Evolutionary conservation across 2,329 filamentous ascomycete genomes (phyloP).

Genomic region (Sporothrix mexicana): DNA sequence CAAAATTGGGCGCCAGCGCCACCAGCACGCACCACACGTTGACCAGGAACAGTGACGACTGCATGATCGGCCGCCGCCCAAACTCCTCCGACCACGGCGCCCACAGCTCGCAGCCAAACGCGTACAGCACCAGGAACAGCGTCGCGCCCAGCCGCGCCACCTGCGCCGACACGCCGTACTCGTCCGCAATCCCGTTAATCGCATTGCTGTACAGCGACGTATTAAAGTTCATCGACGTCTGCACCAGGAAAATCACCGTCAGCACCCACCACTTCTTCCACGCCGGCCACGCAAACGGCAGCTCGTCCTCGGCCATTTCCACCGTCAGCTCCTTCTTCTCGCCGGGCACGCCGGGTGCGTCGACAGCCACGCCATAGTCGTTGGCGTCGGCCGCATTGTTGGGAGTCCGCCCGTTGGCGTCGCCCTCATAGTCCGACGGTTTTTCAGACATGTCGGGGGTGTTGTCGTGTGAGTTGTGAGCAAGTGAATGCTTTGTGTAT

Average conservation of each 20-base stretch:
- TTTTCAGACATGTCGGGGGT: constrained; percentile 2
- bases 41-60: constrained; percentile 74
- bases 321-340: constrained; percentile 26
- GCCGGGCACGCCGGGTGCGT: neutral
- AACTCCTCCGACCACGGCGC: constrained; percentile 87
- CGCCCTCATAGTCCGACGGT: neutral
- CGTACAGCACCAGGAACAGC: constrained; percentile 79
- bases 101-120: constrained; percentile 87
- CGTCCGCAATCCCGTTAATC: constrained; percentile 65
- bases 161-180: constrained; percentile 72
- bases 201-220: constrained; percentile 76
- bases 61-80: constrained; percentile 76
- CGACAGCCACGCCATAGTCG: neutral
- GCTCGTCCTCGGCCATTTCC: constrained; percentile 60
- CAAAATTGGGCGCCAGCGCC: constrained; percentile 75
- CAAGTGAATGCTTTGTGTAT: too few relatives aligned
- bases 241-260: constrained; percentile 74
- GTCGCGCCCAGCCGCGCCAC: constrained; percentile 75
- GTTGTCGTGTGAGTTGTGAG: too few relatives aligned
- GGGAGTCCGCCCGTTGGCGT: neutral
- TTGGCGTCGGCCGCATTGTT: neutral
- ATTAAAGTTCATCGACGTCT: constrained; percentile 81
- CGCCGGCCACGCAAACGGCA: constrained; percentile 65
- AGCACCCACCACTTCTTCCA: constrained; percentile 76
- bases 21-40: constrained; percentile 79